These are phyloP conservation scores for Sporobolomyces phaffii DNA, from an alignment of 768 basidiomycete genomes.

Conservation along the genomic window DNA sequence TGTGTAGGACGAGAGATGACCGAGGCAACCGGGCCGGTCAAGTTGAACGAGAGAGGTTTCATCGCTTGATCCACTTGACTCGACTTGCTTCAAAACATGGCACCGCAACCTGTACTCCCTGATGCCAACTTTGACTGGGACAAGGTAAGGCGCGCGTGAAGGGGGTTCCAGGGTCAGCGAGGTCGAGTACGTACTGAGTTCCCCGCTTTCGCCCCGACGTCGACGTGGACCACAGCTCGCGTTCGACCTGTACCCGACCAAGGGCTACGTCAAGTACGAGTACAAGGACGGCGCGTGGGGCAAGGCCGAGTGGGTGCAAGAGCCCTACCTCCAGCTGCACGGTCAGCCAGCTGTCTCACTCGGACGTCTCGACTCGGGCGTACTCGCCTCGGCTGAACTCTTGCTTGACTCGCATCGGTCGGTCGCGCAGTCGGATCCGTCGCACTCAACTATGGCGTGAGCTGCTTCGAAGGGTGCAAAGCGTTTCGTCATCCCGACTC, in stretches of 20 bases:
- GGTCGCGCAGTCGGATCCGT: neutral
- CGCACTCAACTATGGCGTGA: constrained; percentile 38
- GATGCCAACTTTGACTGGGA: constrained; percentile 47
- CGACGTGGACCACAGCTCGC: constrained; percentile 16
- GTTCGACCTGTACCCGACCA: constrained; percentile 31
- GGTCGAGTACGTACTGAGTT: too few species aligned
- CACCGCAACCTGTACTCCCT: constrained; percentile 35
- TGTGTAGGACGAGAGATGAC: too few species aligned
- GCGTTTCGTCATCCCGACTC: constrained; percentile 42
- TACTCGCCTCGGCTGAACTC: too few species aligned
- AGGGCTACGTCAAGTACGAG: constrained; percentile 35
- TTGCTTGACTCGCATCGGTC: neutral
- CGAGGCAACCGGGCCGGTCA: too few species aligned
- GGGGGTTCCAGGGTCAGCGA: neutral
- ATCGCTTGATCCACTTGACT: too few species aligned
- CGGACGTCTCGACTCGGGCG: neutral
- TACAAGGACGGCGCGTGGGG: constrained; percentile 36
- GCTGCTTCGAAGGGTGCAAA: constrained; percentile 21
- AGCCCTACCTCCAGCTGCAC: constrained; percentile 38
- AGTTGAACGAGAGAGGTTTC: too few species aligned
- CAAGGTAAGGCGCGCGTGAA: constrained; percentile 8
- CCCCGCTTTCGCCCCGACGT: neutral
- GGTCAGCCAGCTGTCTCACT: neutral
- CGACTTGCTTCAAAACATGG: too few species aligned
- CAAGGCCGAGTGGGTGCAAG: constrained; percentile 31